phyloP scores from a whole-genome alignment of 2,329 filamentous ascomycete species.

The Sporothrix euskadiensis region DNA sequence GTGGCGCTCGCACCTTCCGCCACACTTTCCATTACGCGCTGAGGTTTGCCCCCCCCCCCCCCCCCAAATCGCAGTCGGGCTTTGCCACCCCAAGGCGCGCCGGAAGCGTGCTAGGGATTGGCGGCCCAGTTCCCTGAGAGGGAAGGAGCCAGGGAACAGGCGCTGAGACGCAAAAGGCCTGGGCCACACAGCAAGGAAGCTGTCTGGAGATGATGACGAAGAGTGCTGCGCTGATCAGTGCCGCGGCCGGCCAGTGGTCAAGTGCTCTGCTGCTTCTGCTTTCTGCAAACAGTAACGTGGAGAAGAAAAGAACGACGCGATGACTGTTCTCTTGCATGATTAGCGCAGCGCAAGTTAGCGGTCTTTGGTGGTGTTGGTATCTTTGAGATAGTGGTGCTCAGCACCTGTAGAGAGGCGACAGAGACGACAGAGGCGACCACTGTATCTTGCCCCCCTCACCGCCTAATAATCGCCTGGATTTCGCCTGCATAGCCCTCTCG shows the following conservation, averaged over 20 bases:
- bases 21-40: background rate
- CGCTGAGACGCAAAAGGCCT: background rate
- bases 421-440: background rate
- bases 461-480: background rate
- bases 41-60: background rate
- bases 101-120: conserved; percentile 7
- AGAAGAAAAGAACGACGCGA: background rate
- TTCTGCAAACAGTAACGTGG: background rate
- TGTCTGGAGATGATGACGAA: conserved; percentile 3
- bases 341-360: background rate
- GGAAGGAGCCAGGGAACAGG: background rate
- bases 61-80: background rate
- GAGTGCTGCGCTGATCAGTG: background rate
- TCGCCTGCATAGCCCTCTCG: background rate
- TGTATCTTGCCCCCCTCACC: background rate
- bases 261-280: background rate
- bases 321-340: conserved; percentile 22
- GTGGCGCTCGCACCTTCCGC: conserved; percentile 10
- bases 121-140: background rate
- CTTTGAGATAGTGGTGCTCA: conserved; percentile 1
- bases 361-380: background rate
- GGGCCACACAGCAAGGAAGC: background rate
- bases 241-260: background rate
- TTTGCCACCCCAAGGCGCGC: conserved; percentile 1
- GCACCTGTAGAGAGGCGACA: background rate